Evolutionary conservation across 768 basidiomycete species (phyloP).

Genomic region (Amanita pseudoporphyria): DNA sequence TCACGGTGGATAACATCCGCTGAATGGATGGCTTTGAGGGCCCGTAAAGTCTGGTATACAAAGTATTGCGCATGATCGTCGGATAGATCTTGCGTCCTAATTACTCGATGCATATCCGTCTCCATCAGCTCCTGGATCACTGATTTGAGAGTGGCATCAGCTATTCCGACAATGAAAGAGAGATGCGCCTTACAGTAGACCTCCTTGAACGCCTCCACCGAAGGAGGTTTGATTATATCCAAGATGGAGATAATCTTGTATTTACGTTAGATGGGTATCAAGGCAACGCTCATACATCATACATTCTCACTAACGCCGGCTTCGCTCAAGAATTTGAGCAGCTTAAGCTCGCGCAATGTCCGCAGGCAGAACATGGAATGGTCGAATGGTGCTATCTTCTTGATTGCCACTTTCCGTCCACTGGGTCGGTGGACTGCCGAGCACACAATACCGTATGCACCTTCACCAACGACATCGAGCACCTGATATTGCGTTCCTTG

Average conservation of each 20-base stretch:
- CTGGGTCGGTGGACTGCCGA: slow-evolving; percentile 85
- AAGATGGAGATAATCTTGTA: slow-evolving; percentile 79
- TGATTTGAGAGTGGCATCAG: slow-evolving; percentile 16
- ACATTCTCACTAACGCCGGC: slow-evolving; percentile 88
- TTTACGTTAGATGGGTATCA: slow-evolving; percentile 1
- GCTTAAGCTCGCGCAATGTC: slow-evolving; percentile 81
- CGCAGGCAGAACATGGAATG: slow-evolving; percentile 92
- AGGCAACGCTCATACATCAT: slow-evolving; percentile 13
- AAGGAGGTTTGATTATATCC: slow-evolving; percentile 78
- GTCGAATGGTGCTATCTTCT: slow-evolving; percentile 93
- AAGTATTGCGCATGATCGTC: slow-evolving; percentile 96
- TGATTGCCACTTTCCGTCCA: slow-evolving; percentile 91
- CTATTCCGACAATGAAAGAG: background rate
- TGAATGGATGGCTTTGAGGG: slow-evolving; percentile 91
- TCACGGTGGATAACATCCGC: slow-evolving; percentile 96
- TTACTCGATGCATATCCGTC: slow-evolving; percentile 95
- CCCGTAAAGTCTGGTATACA: slow-evolving; percentile 89
- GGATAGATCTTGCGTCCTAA: slow-evolving; percentile 88
- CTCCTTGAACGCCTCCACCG: slow-evolving; percentile 78
- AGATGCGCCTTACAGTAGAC: slow-evolving; percentile 50
- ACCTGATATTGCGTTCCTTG: slow-evolving; percentile 74
- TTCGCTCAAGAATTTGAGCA: slow-evolving; percentile 78
- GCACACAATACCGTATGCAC: slow-evolving; percentile 93
- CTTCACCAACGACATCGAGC: slow-evolving; percentile 81
- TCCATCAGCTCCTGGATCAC: slow-evolving; percentile 93